phyloP scores from a whole-genome alignment of 2,329 filamentous ascomycete species.

The Monosporascus sp. region DNA sequence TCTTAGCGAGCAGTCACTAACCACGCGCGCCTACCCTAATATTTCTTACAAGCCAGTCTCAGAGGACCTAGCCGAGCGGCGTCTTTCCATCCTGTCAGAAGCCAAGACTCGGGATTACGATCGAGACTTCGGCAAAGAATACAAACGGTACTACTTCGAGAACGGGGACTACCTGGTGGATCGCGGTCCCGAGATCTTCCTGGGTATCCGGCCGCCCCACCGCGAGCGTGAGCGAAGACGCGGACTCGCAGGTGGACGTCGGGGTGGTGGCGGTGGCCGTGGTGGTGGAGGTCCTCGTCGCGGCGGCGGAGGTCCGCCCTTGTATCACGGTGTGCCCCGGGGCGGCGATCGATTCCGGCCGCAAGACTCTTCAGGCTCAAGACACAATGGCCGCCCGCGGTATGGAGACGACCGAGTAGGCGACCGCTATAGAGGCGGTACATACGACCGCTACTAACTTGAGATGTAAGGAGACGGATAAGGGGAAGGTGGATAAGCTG shows the following conservation, averaged over 20 bases:
- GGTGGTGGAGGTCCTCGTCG: slow-evolving; percentile 3
- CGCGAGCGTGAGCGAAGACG: slow-evolving; percentile 39
- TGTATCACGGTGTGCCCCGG: slow-evolving; percentile 24
- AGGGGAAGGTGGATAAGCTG: not conserved
- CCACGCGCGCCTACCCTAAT: slow-evolving; percentile 36
- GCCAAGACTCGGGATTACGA: slow-evolving; percentile 38
- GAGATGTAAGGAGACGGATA: not conserved
- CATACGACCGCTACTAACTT: slow-evolving; percentile 1
- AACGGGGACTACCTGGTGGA: slow-evolving; percentile 62
- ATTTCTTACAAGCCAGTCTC: slow-evolving; percentile 53
- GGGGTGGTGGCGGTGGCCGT: slow-evolving; percentile 8
- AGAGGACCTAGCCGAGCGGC: slow-evolving; percentile 55
- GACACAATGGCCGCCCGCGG: slow-evolving; percentile 17
- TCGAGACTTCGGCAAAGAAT: slow-evolving; percentile 42
- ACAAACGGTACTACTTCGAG: slow-evolving; percentile 71
- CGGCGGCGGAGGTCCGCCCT: slow-evolving; percentile 16
- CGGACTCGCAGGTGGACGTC: slow-evolving; percentile 30
- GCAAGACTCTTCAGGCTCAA: slow-evolving; percentile 9
- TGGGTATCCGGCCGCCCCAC: slow-evolving; percentile 56
- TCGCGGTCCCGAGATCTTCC: slow-evolving; percentile 64
- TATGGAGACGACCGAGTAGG: slow-evolving; percentile 14
- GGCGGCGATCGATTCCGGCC: slow-evolving; percentile 29
- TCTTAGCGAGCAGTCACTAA: slow-evolving; percentile 13
- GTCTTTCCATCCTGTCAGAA: slow-evolving; percentile 52
- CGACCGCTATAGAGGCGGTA: slow-evolving; percentile 10